A percentile compares a stretch with the other conserved stretches of the same genome.
phyloP scores from a whole-genome alignment of 345 rosid species.

The Pistacia integerrima region DNA sequence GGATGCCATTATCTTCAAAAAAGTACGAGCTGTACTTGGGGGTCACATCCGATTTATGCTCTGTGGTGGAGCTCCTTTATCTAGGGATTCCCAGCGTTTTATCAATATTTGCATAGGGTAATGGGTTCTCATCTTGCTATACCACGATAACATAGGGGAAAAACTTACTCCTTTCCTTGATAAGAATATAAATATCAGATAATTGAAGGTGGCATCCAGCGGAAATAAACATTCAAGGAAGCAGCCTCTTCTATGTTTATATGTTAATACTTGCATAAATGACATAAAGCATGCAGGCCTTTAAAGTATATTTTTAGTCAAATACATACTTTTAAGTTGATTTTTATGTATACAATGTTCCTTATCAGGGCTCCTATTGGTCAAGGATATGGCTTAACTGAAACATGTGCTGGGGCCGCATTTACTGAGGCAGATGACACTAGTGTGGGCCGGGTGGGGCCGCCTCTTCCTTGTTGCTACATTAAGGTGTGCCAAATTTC shows the following conservation, averaged over 20 bases:
- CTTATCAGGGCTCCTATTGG: constrained; percentile 71
- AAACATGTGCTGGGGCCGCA: constrained; percentile 89
- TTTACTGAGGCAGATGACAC: constrained; percentile 80
- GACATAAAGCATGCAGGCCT: background rate
- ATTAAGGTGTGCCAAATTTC: constrained; percentile 55
- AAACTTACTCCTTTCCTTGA: constrained; percentile 16
- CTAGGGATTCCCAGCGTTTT: constrained; percentile 81
- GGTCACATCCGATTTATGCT: constrained; percentile 74
- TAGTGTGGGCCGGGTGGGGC: constrained; percentile 85
- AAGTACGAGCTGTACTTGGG: constrained; percentile 71
- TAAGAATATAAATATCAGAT: background rate
- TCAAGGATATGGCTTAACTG: constrained; percentile 96
- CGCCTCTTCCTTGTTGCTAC: constrained; percentile 81
- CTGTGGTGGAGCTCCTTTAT: constrained; percentile 93
- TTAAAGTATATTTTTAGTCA: background rate
- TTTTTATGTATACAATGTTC: background rate
- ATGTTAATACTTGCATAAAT: background rate
- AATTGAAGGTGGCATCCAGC: background rate
- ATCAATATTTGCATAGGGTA: constrained; percentile 95
- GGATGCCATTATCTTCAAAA: constrained; percentile 67
- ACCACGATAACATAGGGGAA: background rate
- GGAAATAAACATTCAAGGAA: background rate
- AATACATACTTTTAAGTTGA: background rate
- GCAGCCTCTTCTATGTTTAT: background rate
- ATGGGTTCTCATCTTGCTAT: constrained; percentile 18